phyloP scores from a whole-genome alignment of 345 rosid species.

The Cochlearia excelsa region DNA sequence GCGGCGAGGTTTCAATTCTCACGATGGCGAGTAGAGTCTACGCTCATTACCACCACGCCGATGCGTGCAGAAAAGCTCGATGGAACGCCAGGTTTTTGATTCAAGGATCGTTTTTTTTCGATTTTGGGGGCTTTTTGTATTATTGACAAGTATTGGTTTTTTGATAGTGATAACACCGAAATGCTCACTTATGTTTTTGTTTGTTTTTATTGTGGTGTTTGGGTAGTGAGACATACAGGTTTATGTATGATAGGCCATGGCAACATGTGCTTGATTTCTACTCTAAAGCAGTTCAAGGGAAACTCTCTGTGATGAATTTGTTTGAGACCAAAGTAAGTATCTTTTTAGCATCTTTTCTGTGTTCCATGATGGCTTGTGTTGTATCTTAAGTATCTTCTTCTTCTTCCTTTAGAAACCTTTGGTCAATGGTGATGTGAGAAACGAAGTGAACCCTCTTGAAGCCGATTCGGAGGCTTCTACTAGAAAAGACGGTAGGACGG shows the following conservation, averaged over 20 bases:
- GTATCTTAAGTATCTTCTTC: neutral
- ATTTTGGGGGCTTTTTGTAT: neutral
- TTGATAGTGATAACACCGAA: too few relatives aligned
- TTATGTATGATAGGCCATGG: slow-evolving; percentile 82
- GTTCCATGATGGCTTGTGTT: neutral
- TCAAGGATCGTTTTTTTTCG: neutral
- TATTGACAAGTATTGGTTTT: too few relatives aligned
- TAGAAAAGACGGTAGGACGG: slow-evolving; percentile 41
- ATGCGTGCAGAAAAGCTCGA: slow-evolving; percentile 59
- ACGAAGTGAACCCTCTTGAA: slow-evolving; percentile 25
- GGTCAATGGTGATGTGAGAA: slow-evolving; percentile 36
- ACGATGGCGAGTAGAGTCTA: slow-evolving; percentile 41
- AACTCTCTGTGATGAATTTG: slow-evolving; percentile 41
- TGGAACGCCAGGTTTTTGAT: slow-evolving; percentile 69
- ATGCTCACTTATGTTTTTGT: neutral
- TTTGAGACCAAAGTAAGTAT: slow-evolving; percentile 49
- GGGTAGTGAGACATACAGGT: slow-evolving; percentile 59
- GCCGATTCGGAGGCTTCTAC: slow-evolving; percentile 34
- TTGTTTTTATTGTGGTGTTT: neutral
- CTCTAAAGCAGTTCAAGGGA: slow-evolving; percentile 51
- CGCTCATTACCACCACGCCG: slow-evolving; percentile 68
- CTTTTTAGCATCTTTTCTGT: neutral
- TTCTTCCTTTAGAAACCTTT: slow-evolving; percentile 34
- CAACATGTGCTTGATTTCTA: slow-evolving; percentile 59
- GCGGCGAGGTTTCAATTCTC: slow-evolving; percentile 10